phyloP scores from a whole-genome alignment of 768 basidiomycete species.

The Kwoniella newhampshirensis region DNA sequence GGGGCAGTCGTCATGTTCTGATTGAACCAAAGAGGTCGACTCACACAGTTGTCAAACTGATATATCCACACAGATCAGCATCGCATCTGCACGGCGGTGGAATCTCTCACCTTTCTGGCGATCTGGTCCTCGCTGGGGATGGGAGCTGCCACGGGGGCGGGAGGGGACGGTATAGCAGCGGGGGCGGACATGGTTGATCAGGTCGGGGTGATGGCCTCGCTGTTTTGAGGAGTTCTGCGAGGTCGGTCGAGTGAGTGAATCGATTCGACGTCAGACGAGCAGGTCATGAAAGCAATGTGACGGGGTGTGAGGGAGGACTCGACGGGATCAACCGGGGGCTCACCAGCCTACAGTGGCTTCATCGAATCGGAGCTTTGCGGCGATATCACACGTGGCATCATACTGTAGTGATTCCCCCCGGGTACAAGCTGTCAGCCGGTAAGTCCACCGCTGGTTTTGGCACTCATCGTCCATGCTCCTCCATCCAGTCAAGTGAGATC shows the following conservation, averaged over 20 bases:
- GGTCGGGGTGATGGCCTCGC: slow-evolving; percentile 1
- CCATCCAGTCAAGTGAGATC: no score
- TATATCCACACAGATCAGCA: slow-evolving; percentile 10
- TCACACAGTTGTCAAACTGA: slow-evolving; percentile 52
- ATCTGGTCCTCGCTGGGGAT: slow-evolving; percentile 88
- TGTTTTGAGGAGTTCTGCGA: no score
- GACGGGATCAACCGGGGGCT: no score
- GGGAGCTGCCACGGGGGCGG: slow-evolving; percentile 49
- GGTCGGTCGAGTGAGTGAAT: no score
- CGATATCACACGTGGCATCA: no score
- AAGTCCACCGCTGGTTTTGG: no score
- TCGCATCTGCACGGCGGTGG: background rate
- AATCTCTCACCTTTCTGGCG: slow-evolving; percentile 72
- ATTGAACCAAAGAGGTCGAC: slow-evolving; percentile 4
- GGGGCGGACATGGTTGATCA: slow-evolving; percentile 32
- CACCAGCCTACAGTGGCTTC: no score
- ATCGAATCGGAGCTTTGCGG: no score
- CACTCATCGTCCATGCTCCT: no score
- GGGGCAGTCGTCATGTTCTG: background rate
- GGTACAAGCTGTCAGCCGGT: no score
- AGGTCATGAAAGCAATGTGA: background rate
- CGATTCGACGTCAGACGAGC: background rate
- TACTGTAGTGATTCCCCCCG: background rate
- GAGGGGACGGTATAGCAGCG: slow-evolving; percentile 31
- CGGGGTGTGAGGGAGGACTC: background rate